Conservation (phyloP, 2,329 filamentous ascomycete genomes). For the Penicillium sumatraense region DNA sequence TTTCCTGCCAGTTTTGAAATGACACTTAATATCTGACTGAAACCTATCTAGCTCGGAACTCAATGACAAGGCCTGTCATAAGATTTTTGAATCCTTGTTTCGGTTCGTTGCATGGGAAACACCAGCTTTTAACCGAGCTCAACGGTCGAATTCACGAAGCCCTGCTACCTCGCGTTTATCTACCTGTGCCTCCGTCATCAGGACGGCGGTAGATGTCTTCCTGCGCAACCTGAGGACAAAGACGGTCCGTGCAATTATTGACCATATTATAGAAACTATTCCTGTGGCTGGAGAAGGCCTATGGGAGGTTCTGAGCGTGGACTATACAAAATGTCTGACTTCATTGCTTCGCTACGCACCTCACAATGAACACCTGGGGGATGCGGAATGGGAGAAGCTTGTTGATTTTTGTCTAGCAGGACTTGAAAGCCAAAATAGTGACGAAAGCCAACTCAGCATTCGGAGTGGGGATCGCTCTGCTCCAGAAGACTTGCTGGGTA, state of each 20-base stretch:
- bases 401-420: conserved; percentile 72
- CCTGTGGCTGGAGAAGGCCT: conserved; percentile 65
- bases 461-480: conserved; percentile 32
- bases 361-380: conserved; percentile 78
- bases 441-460: conserved; percentile 35
- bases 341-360: conserved; percentile 72
- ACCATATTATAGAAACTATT: conserved; percentile 79
- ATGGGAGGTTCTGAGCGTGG: conserved; percentile 70
- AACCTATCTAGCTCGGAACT: conserved; percentile 48
- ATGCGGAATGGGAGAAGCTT: conserved; percentile 69
- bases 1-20: background rate
- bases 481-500: conserved; percentile 32
- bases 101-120: conserved; percentile 73
- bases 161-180: conserved; percentile 63
- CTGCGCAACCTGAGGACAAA: conserved; percentile 71
- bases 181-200: conserved; percentile 72
- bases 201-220: conserved; percentile 72
- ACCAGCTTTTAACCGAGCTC: conserved; percentile 61
- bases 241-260: conserved; percentile 76
- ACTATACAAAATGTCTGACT: conserved; percentile 78
- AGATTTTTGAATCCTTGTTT: conserved; percentile 81
- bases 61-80: conserved; percentile 77
- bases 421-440: conserved; percentile 47
- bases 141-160: conserved; percentile 56
- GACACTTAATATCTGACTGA: background rate